Conservation (phyloP, 1,284 basidiomycete genomes). For the Irpex lacteus region DNA sequence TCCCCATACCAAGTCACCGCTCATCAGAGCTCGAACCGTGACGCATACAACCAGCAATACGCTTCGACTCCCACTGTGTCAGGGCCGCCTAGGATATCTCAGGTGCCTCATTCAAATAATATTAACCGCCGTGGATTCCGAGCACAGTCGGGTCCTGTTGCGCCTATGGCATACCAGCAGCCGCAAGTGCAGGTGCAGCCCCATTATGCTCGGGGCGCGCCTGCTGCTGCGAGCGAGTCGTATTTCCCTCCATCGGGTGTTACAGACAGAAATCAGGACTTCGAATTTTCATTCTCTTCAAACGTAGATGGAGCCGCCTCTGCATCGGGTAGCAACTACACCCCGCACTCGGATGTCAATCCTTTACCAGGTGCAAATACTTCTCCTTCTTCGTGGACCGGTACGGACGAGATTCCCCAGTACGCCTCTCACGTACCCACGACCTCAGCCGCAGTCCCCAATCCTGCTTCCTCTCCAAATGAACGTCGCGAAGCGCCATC, state of each 20-base stretch:
- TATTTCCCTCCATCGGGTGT: neutral
- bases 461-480: constrained; percentile 1
- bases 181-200: neutral
- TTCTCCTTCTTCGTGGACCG: neutral
- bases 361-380: neutral
- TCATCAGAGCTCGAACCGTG: neutral
- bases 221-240: neutral
- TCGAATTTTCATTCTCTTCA: constrained; percentile 1
- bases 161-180: neutral
- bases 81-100: neutral
- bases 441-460: neutral
- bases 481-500: neutral
- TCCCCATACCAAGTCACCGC: constrained; percentile 5
- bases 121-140: neutral
- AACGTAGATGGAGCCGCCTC: neutral
- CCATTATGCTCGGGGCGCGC: neutral
- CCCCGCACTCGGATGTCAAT: neutral
- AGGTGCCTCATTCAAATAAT: neutral
- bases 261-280: constrained; percentile 3
- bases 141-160: neutral
- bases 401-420: neutral
- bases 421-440: neutral
- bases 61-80: neutral
- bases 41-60: neutral
- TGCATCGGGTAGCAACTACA: neutral